A percentile compares a stretch with the other conserved stretches of the same genome.
Conservation (phyloP, 2,329 filamentous ascomycete species). For the Botrytis tulipae region DNA sequence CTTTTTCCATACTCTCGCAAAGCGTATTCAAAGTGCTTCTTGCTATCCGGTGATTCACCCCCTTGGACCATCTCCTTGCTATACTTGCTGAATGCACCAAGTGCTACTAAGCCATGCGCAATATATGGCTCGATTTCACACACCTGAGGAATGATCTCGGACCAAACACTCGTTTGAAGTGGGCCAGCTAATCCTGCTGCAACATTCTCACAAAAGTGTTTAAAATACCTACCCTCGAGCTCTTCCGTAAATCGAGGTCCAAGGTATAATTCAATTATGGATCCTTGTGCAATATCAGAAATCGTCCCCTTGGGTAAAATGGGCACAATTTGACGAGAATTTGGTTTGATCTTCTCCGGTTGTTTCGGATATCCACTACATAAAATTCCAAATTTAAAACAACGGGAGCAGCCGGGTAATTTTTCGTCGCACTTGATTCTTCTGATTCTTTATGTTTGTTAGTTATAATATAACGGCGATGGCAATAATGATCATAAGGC, state of each 20-base stretch:
- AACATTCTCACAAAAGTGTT: constrained; percentile 26
- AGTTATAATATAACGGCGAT: not conserved
- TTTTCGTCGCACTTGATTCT: constrained; percentile 31
- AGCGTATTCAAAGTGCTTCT: constrained; percentile 18
- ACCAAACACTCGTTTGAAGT: constrained; percentile 25
- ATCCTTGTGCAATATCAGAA: not conserved
- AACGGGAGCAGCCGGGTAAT: constrained; percentile 27
- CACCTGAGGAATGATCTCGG: constrained; percentile 27
- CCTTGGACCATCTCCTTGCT: not conserved
- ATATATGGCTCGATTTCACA: constrained; percentile 27
- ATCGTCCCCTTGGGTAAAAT: constrained; percentile 11
- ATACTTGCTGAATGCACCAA: constrained; percentile 25
- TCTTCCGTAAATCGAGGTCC: constrained; percentile 23
- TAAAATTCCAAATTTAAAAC: constrained; percentile 23
- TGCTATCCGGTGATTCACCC: not conserved
- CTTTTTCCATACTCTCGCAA: constrained; percentile 19
- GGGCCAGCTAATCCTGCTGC: constrained; percentile 25
- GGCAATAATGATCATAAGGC: not conserved
- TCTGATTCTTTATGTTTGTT: constrained; percentile 46
- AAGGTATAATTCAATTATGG: not conserved
- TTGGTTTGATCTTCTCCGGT: not conserved
- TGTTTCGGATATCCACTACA: constrained; percentile 28
- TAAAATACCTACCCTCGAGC: constrained; percentile 25
- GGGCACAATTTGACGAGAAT: constrained; percentile 4
- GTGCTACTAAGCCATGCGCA: constrained; percentile 26